These are phyloP conservation scores for Xenoacremonium recifei DNA, from an alignment of 2,329 filamentous ascomycete genomes.

Conservation along the genomic window DNA sequence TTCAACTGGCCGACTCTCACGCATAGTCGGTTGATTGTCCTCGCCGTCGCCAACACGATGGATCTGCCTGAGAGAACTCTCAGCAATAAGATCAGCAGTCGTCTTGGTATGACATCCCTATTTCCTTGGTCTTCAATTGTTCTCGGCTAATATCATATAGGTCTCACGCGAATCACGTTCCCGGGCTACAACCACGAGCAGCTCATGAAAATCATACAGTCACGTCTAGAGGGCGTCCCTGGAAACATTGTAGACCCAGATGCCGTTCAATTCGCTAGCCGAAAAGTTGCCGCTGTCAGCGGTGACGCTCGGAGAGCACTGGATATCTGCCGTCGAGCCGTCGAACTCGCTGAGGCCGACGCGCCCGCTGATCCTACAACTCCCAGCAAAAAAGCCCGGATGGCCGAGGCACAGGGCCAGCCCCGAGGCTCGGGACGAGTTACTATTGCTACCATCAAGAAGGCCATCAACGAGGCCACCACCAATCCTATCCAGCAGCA, in stretches of 20 bases:
- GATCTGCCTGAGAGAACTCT: conserved; percentile 93
- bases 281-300: conserved; percentile 94
- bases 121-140: not conserved
- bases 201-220: conserved; percentile 95
- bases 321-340: conserved; percentile 91
- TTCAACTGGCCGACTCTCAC: conserved; percentile 97
- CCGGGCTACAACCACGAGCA: conserved; percentile 97
- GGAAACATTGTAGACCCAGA: conserved; percentile 90
- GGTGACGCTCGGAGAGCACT: conserved; percentile 90
- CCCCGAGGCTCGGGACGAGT: conserved; percentile 54
- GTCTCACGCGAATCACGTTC: conserved; percentile 92
- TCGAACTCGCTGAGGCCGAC: conserved; percentile 88
- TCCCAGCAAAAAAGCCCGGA: conserved; percentile 54
- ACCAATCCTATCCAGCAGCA: conserved; percentile 90
- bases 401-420: conserved; percentile 24
- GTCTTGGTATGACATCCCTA: conserved; percentile 53
- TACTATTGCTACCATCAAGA: conserved; percentile 89
- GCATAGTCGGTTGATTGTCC: conserved; percentile 89
- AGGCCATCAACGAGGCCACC: conserved; percentile 92
- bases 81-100: conserved; percentile 97
- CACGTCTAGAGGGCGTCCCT: conserved; percentile 83
- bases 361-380: conserved; percentile 50
- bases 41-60: conserved; percentile 99
- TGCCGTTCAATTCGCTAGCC: conserved; percentile 91
- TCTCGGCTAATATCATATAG: conserved; percentile 20